phyloP scores from a whole-genome alignment of 2,329 filamentous ascomycete species.

The Aurifilum marmelostoma region DNA sequence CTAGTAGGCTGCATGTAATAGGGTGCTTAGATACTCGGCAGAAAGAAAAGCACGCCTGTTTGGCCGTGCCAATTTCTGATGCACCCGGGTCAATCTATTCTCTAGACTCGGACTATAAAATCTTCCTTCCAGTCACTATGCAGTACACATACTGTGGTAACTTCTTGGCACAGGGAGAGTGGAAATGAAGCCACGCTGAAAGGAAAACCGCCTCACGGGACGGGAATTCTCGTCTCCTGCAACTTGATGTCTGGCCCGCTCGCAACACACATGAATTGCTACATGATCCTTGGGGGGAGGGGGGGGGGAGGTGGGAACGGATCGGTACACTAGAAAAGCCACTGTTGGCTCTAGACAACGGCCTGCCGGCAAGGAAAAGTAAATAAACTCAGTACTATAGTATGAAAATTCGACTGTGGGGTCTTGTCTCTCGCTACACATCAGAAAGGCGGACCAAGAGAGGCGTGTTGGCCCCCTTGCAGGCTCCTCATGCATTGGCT shows the following conservation, averaged over 20 bases:
- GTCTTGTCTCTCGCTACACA: background rate
- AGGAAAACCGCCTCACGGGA: background rate
- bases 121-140: conserved; percentile 2
- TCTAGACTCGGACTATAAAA: background rate
- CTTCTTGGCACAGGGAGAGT: background rate
- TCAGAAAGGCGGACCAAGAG: background rate
- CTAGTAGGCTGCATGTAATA: background rate
- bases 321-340: background rate
- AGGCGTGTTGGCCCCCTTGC: background rate
- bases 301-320: too few species aligned
- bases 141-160: background rate
- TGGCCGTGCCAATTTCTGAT: background rate
- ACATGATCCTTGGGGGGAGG: background rate
- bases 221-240: background rate
- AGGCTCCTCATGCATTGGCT: background rate
- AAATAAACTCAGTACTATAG: background rate
- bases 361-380: background rate
- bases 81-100: background rate
- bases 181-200: background rate
- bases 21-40: too few species aligned
- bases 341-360: background rate
- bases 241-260: background rate
- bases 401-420: background rate
- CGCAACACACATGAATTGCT: background rate
- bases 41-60: background rate